Evolutionary conservation across 2,329 filamentous ascomycete species (phyloP), one percentile per base, ranked within the genome.

Genomic region (Nemania diffusa): DNA sequence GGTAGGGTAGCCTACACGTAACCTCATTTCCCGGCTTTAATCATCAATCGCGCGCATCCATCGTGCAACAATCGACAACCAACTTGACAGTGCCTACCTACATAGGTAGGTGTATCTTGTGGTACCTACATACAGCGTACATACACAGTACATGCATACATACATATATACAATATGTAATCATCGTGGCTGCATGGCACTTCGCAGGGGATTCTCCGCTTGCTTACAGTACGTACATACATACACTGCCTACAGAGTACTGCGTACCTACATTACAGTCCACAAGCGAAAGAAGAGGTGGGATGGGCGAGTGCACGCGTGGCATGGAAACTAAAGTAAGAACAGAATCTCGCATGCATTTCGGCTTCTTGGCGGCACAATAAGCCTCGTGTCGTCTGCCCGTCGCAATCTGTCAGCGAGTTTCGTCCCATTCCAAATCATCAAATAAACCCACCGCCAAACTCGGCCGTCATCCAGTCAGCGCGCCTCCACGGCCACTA

Each of bases 391-490:
- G 60, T 59, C 44, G 63, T 44, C 17, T 44, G 46, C 22, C 42
- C 61, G 58, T 57, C 60, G 44, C 7, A 57, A 64, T 69, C 57
- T 69, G 64, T 71, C 69, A 71, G 60, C 69, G 34, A 69, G 32
- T 37, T n/a, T 22, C n/a, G 40, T 56, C 34, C 37, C 67, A 69
- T 71, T 71, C 69, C 67, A 71, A 71, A 71, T 71, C 26, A 64
- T 48, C 50, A 58, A 51, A 46, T 52, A 20, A 65, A 37, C 55
- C 66, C 66, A 66, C 66, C 46, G 22, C 40, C 37, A 61, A 57
- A 50, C 58, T 29, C 51, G 58, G 55, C 62, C 59, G 40, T 42
- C 64, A 56, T 64, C 67, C 65, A 69, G 65, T 68, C 62, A 69
- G 68, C 60, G 62, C 53, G 53, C 56, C 68, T 37, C 58, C 58